phyloP scores from a whole-genome alignment of 1,284 basidiomycete genomes.

The Trametes versicolor region DNA sequence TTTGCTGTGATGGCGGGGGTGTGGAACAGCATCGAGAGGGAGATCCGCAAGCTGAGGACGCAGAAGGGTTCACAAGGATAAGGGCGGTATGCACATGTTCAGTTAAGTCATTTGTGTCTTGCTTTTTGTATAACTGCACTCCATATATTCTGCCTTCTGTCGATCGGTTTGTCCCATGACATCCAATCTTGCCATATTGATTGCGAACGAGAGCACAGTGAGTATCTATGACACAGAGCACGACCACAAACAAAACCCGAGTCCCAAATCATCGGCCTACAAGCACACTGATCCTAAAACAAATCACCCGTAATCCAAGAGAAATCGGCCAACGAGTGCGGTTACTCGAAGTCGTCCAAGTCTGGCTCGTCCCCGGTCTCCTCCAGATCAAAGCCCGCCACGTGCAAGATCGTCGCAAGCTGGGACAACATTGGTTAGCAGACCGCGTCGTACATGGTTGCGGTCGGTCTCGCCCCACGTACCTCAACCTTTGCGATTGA shows the following conservation, averaged over 20 bases:
- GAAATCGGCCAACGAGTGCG: neutral
- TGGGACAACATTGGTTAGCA: conserved; percentile 30
- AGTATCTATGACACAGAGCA: neutral
- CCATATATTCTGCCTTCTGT: too few relatives aligned
- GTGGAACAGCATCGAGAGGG: conserved; percentile 7
- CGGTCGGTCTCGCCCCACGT: conserved; percentile 30
- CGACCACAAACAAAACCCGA: too few relatives aligned
- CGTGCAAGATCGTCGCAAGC: conserved; percentile 63
- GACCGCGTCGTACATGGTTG: neutral
- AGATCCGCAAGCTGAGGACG: conserved; percentile 6
- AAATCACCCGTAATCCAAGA: neutral
- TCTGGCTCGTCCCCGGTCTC: conserved; percentile 6
- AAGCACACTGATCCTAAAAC: neutral
- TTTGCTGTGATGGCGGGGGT: neutral
- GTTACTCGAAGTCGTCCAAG: neutral
- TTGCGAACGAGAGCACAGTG: too few relatives aligned
- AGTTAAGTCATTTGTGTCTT: too few relatives aligned
- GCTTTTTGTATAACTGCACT: too few relatives aligned
- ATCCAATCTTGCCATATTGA: too few relatives aligned
- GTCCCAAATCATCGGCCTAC: too few relatives aligned
- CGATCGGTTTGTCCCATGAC: too few relatives aligned
- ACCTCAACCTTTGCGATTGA: conserved; percentile 91
- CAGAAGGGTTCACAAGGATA: neutral
- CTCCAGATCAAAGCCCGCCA: conserved; percentile 58
- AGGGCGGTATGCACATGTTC: neutral